These are phyloP conservation scores for Waitea zeae DNA, from an alignment of 1,284 basidiomycete species.

Conservation along the genomic window DNA sequence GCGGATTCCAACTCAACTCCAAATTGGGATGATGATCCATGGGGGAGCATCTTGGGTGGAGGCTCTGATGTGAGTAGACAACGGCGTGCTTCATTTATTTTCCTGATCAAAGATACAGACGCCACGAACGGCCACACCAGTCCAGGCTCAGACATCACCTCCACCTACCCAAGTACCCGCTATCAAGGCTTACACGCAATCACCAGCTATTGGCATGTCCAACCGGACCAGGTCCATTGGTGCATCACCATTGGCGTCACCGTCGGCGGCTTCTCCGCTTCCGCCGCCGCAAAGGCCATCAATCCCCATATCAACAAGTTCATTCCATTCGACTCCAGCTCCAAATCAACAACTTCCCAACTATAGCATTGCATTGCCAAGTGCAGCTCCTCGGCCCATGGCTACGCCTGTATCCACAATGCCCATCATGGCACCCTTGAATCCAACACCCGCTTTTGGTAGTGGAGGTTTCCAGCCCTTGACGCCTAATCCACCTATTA, in stretches of 20 bases:
- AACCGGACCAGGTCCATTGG: constrained; percentile 8
- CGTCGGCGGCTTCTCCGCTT: too few relatives aligned
- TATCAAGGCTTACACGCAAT: constrained; percentile 9
- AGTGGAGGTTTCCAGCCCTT: constrained; percentile 4
- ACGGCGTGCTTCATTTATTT: too few relatives aligned
- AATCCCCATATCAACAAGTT: constrained; percentile 4
- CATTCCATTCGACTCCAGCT: constrained; percentile 8
- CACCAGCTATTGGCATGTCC: constrained; percentile 3
- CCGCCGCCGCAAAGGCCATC: constrained; percentile 8
- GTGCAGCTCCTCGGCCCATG: too few relatives aligned
- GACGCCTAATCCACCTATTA: constrained; percentile 10
- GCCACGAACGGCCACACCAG: constrained; percentile 5
- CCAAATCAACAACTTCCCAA: constrained; percentile 11
- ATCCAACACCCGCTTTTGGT: too few relatives aligned
- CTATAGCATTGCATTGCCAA: constrained; percentile 13
- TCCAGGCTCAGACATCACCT: constrained; percentile 3
- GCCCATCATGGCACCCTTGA: constrained; percentile 1
- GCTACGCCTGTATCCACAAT: constrained; percentile 6
- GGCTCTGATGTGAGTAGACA: constrained; percentile 19
- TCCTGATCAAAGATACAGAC: too few relatives aligned
- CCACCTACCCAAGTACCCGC: constrained; percentile 9
- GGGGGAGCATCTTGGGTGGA: constrained; percentile 52
- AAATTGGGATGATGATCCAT: constrained; percentile 63
- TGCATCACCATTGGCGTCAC: constrained; percentile 8
- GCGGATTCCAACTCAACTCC: constrained; percentile 16